These are phyloP conservation scores for Vaccinium darrowii DNA, from an alignment of 148 eudicot species.

Conservation along the genomic window DNA sequence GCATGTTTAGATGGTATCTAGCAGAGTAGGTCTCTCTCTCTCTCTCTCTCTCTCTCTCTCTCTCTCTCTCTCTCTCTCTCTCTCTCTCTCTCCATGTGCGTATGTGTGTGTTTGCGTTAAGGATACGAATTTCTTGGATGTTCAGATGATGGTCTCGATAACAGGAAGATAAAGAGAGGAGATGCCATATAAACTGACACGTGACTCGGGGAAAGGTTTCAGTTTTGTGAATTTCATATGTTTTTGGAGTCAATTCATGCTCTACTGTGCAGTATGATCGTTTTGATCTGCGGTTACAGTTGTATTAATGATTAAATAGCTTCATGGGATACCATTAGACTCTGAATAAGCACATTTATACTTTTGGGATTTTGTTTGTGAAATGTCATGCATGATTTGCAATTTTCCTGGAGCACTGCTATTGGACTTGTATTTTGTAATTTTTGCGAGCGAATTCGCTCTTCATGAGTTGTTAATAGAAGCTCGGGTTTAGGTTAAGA, in stretches of 20 bases:
- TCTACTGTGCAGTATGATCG: not conserved
- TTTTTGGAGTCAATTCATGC: not conserved
- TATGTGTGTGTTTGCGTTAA: not conserved
- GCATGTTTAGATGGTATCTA: not conserved
- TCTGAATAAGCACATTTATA: not conserved
- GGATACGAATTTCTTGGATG: slow-evolving; percentile 7
- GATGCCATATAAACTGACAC: slow-evolving; percentile 6
- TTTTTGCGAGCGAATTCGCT: not conserved
- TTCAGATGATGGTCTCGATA: slow-evolving; percentile 12
- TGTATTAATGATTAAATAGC: not conserved
- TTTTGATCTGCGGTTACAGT: not conserved
- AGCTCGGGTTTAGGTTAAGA: not conserved
- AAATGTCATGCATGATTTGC: not conserved
- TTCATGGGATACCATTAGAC: not conserved
- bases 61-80: not conserved
- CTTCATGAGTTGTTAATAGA: not conserved
- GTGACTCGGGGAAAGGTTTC: not conserved
- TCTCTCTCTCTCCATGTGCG: not conserved
- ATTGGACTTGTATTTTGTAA: not conserved
- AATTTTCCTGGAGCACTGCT: not conserved
- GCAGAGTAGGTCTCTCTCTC: slow-evolving; percentile 14
- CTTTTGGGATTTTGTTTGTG: not conserved
- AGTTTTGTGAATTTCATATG: not conserved
- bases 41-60: slow-evolving; percentile 7
- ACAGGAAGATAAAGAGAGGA: slow-evolving; percentile 9